phyloP scores from a whole-genome alignment of 176 grass and related monocot species.

The Rhipidocladum racemiflorum region DNA sequence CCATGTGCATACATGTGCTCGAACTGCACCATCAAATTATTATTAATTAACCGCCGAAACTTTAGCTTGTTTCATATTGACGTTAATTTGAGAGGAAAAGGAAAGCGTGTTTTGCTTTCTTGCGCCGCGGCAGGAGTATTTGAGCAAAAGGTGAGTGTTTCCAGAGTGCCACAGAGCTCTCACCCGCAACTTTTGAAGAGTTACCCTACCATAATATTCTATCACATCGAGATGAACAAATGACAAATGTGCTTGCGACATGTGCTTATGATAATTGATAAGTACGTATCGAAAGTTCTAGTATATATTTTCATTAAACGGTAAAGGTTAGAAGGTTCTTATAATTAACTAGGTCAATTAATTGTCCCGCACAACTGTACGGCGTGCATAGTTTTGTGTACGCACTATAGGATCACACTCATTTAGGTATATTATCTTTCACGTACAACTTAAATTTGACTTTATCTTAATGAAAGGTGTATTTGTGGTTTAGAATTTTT shows the following conservation, averaged over 20 bases:
- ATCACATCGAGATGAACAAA: too few species aligned
- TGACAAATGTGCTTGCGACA: not conserved
- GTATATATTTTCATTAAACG: not conserved
- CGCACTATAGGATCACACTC: not conserved
- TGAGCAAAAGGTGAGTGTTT: not conserved
- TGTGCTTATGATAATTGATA: not conserved
- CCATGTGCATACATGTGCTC: not conserved
- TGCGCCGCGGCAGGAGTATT: not conserved
- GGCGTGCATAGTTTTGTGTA: not conserved
- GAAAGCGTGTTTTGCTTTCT: not conserved
- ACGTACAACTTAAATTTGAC: not conserved
- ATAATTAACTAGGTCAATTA: not conserved
- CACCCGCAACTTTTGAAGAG: not conserved
- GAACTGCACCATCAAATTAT: not conserved
- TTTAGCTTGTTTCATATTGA: conserved; percentile 2
- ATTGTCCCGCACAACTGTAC: not conserved
- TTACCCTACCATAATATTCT: not conserved
- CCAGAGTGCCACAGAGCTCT: not conserved
- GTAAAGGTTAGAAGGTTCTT: not conserved
- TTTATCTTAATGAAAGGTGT: not conserved
- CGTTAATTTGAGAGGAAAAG: not conserved
- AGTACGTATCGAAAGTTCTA: not conserved
- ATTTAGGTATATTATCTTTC: not conserved
- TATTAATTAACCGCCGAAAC: not conserved
- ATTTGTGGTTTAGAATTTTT: not conserved